Percentiles rank a stretch among this genome's conserved stretches.
phyloP scores from a whole-genome alignment of 495 filamentous ascomycete species.

The Cercophora scortea region DNA sequence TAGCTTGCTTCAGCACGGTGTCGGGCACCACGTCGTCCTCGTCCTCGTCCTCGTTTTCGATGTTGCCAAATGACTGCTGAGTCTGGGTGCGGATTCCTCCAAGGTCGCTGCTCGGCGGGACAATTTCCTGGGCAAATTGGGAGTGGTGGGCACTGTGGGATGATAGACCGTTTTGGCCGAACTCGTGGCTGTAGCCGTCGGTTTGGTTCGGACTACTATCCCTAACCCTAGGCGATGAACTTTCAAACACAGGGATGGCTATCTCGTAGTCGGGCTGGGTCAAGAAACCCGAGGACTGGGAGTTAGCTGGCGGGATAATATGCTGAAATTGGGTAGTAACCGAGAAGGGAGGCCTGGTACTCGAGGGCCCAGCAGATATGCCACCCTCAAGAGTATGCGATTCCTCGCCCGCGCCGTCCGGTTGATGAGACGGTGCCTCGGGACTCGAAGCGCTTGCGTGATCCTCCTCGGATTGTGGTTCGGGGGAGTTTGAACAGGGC shows the following conservation, averaged over 20 bases:
- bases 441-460: not conserved
- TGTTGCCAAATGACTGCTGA: not conserved
- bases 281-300: constrained; percentile 9
- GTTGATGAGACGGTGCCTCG: constrained; percentile 18
- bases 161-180: no score
- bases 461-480: no score
- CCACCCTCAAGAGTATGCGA: not conserved
- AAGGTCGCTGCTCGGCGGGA: constrained; percentile 13
- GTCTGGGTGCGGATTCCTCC: constrained; percentile 13
- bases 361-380: no score
- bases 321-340: no score
- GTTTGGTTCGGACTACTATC: no score
- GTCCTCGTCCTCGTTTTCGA: constrained; percentile 6
- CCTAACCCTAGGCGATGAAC: no score
- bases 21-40: constrained; percentile 8
- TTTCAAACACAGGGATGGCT: not conserved
- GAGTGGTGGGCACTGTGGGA: not conserved
- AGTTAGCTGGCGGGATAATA: not conserved
- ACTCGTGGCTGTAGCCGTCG: no score
- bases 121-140: constrained; percentile 23
- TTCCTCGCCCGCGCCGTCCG: not conserved
- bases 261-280: constrained; percentile 13
- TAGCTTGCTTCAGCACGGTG: constrained; percentile 4
- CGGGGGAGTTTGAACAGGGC: no score
- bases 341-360: no score